A percentile compares a stretch with the other conserved stretches of the same genome.
Evolutionary conservation across 306 rosid genomes (phyloP).

Genomic region (Gastrolobium villosum): DNA sequence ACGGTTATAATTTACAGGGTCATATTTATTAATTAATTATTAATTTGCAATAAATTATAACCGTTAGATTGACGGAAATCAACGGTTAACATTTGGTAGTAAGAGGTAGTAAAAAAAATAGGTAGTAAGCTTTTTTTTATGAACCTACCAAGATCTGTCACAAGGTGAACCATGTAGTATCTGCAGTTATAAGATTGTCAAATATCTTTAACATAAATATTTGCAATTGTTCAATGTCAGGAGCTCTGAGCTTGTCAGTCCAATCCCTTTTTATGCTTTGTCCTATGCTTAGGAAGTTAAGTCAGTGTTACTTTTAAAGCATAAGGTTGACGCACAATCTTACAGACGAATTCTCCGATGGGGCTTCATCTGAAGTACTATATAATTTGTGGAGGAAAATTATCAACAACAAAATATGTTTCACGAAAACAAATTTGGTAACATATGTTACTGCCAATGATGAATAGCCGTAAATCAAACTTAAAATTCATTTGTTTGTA

Average conservation of each 20-base stretch:
- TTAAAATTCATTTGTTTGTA: neutral
- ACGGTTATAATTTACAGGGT: too few species aligned
- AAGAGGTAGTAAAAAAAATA: too few species aligned
- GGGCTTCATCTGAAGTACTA: slow-evolving; percentile 5
- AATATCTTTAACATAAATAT: neutral
- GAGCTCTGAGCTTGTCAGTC: slow-evolving; percentile 22
- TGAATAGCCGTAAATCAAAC: neutral
- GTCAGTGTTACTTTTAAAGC: slow-evolving; percentile 5
- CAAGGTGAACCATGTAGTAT: slow-evolving; percentile 27
- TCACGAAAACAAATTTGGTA: neutral
- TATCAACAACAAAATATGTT: neutral
- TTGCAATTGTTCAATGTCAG: slow-evolving; percentile 12
- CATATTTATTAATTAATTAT: too few species aligned
- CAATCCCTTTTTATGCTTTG: neutral
- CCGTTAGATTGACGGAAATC: too few species aligned
- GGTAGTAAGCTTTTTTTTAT: too few species aligned
- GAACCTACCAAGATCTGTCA: slow-evolving; percentile 21
- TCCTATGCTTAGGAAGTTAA: slow-evolving; percentile 11
- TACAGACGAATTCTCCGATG: neutral
- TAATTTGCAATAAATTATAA: too few species aligned
- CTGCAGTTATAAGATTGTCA: slow-evolving; percentile 3
- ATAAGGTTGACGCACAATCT: neutral
- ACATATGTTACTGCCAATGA: slow-evolving; percentile 8
- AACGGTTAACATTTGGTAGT: too few species aligned
- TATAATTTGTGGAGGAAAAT: slow-evolving; percentile 4